Evolutionary conservation across 257 asterid species (phyloP).

Genomic region (Nicotiana sylvestris): DNA sequence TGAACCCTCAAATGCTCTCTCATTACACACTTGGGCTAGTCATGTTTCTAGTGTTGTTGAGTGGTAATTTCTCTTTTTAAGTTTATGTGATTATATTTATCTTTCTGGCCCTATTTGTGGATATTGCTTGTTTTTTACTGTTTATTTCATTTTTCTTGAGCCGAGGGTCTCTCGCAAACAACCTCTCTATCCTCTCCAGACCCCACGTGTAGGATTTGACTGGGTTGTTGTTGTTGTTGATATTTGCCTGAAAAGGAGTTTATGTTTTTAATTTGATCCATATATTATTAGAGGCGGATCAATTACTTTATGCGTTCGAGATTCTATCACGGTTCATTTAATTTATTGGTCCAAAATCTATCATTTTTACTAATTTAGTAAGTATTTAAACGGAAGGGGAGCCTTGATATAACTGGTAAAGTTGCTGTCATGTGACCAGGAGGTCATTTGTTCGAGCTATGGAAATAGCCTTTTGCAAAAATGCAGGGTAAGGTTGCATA

Average conservation of each 20-base stretch:
- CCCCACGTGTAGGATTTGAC: not conserved
- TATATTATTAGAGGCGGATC: not conserved
- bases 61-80: slow-evolving; percentile 42
- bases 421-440: too few relatives aligned
- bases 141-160: too few relatives aligned
- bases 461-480: too few relatives aligned
- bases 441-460: too few relatives aligned
- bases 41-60: slow-evolving; percentile 97
- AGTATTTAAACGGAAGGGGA: too few relatives aligned
- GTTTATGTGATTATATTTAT: not conserved
- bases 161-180: not conserved
- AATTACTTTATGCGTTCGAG: not conserved
- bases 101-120: too few relatives aligned
- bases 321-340: not conserved
- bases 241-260: too few relatives aligned
- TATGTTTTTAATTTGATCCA: too few relatives aligned
- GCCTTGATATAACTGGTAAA: too few relatives aligned
- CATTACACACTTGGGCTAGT: slow-evolving; percentile 92
- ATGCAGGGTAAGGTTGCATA: too few relatives aligned
- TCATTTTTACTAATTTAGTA: not conserved
- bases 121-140: too few relatives aligned
- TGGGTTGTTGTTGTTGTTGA: not conserved
- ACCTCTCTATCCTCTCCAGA: not conserved
- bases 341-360: not conserved
- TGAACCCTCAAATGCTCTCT: slow-evolving; percentile 92